Conservation (phyloP, 169 alveolate genomes). For the Plasmodium vivax region DNA sequence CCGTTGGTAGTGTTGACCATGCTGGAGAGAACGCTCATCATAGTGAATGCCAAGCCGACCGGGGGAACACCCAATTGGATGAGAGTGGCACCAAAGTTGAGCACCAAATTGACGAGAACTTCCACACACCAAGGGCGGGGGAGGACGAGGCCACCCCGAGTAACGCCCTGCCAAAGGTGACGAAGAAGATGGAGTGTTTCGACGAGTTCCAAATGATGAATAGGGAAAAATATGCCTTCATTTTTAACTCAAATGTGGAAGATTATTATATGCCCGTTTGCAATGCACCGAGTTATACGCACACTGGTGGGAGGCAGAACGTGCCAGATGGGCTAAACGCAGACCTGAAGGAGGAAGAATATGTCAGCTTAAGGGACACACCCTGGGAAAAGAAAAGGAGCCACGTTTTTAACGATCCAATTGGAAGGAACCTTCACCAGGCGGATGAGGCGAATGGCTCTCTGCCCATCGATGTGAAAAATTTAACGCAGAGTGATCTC, state of each 20-base stretch:
- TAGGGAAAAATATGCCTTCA: slow-evolving; percentile 33
- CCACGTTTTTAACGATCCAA: not conserved
- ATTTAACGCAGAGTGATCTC: slow-evolving; percentile 11
- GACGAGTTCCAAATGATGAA: slow-evolving; percentile 47
- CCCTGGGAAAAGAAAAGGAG: not conserved
- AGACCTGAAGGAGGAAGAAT: not conserved
- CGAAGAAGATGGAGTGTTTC: slow-evolving; percentile 14
- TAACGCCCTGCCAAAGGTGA: not conserved
- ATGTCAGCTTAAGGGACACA: not conserved
- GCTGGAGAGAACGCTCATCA: not conserved
- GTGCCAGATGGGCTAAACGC: not conserved
- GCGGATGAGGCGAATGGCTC: not conserved
- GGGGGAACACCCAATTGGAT: not conserved
- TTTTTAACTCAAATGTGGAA: slow-evolving; percentile 21
- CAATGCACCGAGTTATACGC: not conserved
- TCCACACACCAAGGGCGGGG: not conserved
- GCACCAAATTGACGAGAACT: not conserved
- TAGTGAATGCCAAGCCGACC: not conserved
- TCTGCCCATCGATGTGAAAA: not conserved
- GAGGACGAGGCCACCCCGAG: not conserved
- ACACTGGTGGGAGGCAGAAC: not conserved
- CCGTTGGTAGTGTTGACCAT: not conserved
- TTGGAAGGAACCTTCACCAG: not conserved
- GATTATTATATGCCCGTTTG: not conserved
- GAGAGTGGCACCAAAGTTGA: not conserved